phyloP scores from a whole-genome alignment of 1,139 yeast species.

The Taphrina populina region DNA sequence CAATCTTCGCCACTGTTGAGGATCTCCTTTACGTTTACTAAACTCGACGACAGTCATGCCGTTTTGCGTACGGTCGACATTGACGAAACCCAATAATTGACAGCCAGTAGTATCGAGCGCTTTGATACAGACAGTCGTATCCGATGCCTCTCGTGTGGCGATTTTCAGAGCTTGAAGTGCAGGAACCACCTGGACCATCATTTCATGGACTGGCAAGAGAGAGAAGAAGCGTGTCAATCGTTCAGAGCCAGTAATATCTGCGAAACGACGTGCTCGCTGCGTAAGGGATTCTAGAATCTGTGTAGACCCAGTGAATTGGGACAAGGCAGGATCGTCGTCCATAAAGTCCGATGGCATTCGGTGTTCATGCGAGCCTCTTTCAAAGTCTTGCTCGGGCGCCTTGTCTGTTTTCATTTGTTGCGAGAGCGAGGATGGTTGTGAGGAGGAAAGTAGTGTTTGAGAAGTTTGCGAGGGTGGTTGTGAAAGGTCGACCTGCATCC shows the following conservation, averaged over 20 bases:
- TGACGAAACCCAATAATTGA: constrained; percentile 53
- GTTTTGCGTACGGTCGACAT: constrained; percentile 42
- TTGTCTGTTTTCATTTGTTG: constrained; percentile 7
- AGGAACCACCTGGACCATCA: constrained; percentile 43
- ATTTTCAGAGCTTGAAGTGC: constrained; percentile 49
- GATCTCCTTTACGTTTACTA: constrained; percentile 58
- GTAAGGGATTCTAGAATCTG: constrained; percentile 42
- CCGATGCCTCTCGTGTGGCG: constrained; percentile 45
- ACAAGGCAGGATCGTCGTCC: constrained; percentile 53
- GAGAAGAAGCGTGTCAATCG: constrained; percentile 55
- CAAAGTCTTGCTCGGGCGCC: neutral
- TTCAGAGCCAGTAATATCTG: constrained; percentile 47
- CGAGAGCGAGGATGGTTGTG: constrained; percentile 13
- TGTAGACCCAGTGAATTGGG: constrained; percentile 50
- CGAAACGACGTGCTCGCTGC: constrained; percentile 43
- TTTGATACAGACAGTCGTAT: constrained; percentile 38
- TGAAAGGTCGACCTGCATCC: constrained; percentile 42
- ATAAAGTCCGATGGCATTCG: constrained; percentile 45
- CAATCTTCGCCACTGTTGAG: constrained; percentile 65
- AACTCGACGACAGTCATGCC: constrained; percentile 50
- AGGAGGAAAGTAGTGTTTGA: neutral
- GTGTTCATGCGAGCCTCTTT: neutral
- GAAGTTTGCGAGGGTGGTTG: constrained; percentile 42
- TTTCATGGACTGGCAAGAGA: constrained; percentile 49
- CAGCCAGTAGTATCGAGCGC: constrained; percentile 50